phyloP scores from a whole-genome alignment of 2,329 filamentous ascomycete species.

The Fusarium solani-melongenae region DNA sequence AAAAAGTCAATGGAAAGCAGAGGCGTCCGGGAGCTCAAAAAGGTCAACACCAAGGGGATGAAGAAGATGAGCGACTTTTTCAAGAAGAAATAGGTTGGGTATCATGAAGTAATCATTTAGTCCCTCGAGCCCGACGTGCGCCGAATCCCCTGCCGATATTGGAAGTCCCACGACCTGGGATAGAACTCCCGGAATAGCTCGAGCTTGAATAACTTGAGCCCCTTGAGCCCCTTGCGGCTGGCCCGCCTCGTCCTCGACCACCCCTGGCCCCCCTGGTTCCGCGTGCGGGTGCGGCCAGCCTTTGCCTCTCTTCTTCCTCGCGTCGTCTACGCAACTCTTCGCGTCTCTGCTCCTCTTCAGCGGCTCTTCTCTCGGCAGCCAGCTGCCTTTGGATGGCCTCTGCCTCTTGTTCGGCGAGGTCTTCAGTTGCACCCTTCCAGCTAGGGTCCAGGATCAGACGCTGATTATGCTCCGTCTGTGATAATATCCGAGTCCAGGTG shows the following conservation, averaged over 20 bases:
- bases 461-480: constrained; percentile 97
- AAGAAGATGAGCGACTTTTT: constrained; percentile 98
- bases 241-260: constrained; percentile 43
- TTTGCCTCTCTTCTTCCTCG: constrained; percentile 65
- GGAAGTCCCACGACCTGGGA: constrained; percentile 48
- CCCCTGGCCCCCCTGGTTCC: constrained; percentile 50
- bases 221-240: constrained; percentile 43
- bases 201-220: constrained; percentile 41
- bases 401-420: constrained; percentile 86
- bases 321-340: constrained; percentile 74
- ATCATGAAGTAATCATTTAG: constrained; percentile 43
- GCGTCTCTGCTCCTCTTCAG: constrained; percentile 81
- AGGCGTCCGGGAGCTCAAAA: constrained; percentile 83
- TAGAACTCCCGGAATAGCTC: constrained; percentile 43
- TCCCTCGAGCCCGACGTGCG: constrained; percentile 48
- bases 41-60: constrained; percentile 93
- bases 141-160: constrained; percentile 51
- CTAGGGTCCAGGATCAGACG: constrained; percentile 86
- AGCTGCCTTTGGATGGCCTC: constrained; percentile 80
- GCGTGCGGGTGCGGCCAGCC: constrained; percentile 44
- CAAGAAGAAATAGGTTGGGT: constrained; percentile 68
- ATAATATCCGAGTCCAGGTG: constrained; percentile 95
- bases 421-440: constrained; percentile 90
- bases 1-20: constrained; percentile 79
- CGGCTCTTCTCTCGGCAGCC: constrained; percentile 79